A percentile compares a stretch with the other conserved stretches of the same genome.
These are phyloP conservation scores for Colletotrichum navitas DNA, from an alignment of 2,329 filamentous ascomycete species.

Conservation along the genomic window DNA sequence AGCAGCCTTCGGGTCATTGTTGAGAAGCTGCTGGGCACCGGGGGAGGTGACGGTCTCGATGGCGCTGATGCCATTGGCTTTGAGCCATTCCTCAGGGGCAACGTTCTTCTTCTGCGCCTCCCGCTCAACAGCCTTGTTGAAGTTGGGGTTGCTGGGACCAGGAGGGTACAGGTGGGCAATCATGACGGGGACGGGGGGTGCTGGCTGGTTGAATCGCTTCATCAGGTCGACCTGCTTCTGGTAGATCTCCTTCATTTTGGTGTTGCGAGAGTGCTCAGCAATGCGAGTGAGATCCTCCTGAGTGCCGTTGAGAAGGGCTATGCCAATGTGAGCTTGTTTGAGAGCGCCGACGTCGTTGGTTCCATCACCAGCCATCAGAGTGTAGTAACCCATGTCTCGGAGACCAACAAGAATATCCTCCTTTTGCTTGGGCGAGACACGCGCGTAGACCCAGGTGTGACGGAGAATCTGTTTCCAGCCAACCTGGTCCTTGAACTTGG, in stretches of 20 bases:
- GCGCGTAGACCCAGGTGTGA: slow-evolving; percentile 96
- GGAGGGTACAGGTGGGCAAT: slow-evolving; percentile 97
- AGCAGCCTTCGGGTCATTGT: slow-evolving; percentile 65
- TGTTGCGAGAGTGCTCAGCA: slow-evolving; percentile 91
- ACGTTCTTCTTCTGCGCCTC: slow-evolving; percentile 85
- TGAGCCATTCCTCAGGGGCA: slow-evolving; percentile 69
- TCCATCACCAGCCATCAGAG: slow-evolving; percentile 97
- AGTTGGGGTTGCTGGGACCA: slow-evolving; percentile 92
- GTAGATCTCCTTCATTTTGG: slow-evolving; percentile 98
- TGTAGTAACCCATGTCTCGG: slow-evolving; percentile 97
- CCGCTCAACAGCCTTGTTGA: slow-evolving; percentile 89
- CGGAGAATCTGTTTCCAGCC: slow-evolving; percentile 84
- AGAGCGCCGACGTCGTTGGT: slow-evolving; percentile 98
- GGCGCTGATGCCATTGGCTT: slow-evolving; percentile 64
- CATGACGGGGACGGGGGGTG: slow-evolving; percentile 89
- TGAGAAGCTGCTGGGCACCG: slow-evolving; percentile 71
- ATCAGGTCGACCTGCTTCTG: slow-evolving; percentile 95
- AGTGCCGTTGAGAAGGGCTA: slow-evolving; percentile 95
- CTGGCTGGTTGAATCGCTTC: slow-evolving; percentile 93
- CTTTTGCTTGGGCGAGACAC: slow-evolving; percentile 98
- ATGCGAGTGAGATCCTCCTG: slow-evolving; percentile 92
- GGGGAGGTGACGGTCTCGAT: slow-evolving; percentile 77
- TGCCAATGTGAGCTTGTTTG: slow-evolving; percentile 97
- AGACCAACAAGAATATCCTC: slow-evolving; percentile 97
- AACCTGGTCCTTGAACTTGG: slow-evolving; percentile 85